phyloP scores from a whole-genome alignment of 2,329 filamentous ascomycete species.

The Colletotrichum falcatum region DNA sequence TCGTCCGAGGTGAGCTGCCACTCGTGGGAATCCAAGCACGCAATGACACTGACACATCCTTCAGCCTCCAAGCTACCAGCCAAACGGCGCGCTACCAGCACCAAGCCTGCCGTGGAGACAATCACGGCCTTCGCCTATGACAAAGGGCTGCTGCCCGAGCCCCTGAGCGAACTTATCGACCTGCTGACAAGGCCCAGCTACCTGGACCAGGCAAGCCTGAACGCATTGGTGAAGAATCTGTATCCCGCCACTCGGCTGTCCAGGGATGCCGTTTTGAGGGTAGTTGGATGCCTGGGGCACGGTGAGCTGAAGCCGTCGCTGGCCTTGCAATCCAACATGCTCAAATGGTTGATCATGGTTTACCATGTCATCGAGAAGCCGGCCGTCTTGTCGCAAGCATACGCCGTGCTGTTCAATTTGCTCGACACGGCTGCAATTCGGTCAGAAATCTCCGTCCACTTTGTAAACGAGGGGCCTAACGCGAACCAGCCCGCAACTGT shows the following conservation, averaged over 20 bases:
- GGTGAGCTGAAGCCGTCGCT: slow-evolving; percentile 80
- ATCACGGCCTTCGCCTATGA: slow-evolving; percentile 74
- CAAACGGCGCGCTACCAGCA: slow-evolving; percentile 72
- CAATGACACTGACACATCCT: background rate
- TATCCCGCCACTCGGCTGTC: slow-evolving; percentile 78
- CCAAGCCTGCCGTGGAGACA: slow-evolving; percentile 73
- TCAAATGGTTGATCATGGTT: slow-evolving; percentile 84
- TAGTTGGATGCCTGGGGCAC: slow-evolving; percentile 81
- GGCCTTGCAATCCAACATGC: slow-evolving; percentile 74
- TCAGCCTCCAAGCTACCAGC: slow-evolving; percentile 70
- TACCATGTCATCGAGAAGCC: slow-evolving; percentile 77
- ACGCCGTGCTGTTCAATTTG: slow-evolving; percentile 82
- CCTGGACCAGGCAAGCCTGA: slow-evolving; percentile 81
- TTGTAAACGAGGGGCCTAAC: slow-evolving; percentile 40
- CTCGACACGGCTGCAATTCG: slow-evolving; percentile 84
- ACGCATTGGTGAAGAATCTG: slow-evolving; percentile 76
- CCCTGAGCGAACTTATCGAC: slow-evolving; percentile 73
- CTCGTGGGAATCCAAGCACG: background rate
- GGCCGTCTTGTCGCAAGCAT: slow-evolving; percentile 74
- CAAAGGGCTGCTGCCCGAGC: slow-evolving; percentile 71
- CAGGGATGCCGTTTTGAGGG: slow-evolving; percentile 69
- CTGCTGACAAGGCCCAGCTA: slow-evolving; percentile 74
- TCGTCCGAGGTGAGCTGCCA: slow-evolving; percentile 46
- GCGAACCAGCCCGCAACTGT: slow-evolving; percentile 66
- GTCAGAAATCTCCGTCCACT: slow-evolving; percentile 52